Base-by-base conservation (phyloP, 768 basidiomycete species). In the Suillus paluster region DNA sequence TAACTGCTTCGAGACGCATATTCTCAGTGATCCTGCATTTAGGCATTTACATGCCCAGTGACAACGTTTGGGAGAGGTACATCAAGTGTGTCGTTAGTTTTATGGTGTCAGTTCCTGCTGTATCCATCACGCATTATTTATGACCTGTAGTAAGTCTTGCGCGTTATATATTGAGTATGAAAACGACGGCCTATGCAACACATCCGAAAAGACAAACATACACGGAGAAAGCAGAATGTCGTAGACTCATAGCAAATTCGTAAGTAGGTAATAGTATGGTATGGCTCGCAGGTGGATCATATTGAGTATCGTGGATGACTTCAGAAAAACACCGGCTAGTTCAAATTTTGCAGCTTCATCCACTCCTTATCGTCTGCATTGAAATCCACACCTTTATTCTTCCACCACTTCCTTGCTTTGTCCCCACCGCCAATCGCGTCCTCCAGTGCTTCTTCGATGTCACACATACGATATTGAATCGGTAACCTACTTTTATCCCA, bases 401-500 rank as follows among this genome's bases (percentile, higher is more conserved):
- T 84, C 93, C 93, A 95, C 93, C 93, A 95, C 59, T 78, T 79
- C 69, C 91, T 82, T 12, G 88, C 91, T 52, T 80, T 84, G 63
- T 88, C 84, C 14, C 92, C 91, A n/a, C 88, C 89, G 9, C 89
- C 88, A 56, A 92, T 90, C 0, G 91, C 89, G 66, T 95, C 94
- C 71, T 95, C 94, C 67, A 95, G 73, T 4, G 94, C 94, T 78
- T 95, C 94, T 70, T 96, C 94, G 55, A 96, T 87, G 72, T 96
- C 94, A 70, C 94, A 95, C 84, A 94, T 87, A 58, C 94, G 85
- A 75, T 94, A 96, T 68, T 91, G 90, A 61, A 95, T 86, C 4
- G 90, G 83, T 55, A 95, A 78, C 8, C 89, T 89, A 45, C 85
- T 89, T 68, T 84, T 84, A 64, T 91, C 84, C 94, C 94, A 95